Evolutionary conservation across 208 protist species (phyloP).

Genomic region (Trypanosoma mega): DNA sequence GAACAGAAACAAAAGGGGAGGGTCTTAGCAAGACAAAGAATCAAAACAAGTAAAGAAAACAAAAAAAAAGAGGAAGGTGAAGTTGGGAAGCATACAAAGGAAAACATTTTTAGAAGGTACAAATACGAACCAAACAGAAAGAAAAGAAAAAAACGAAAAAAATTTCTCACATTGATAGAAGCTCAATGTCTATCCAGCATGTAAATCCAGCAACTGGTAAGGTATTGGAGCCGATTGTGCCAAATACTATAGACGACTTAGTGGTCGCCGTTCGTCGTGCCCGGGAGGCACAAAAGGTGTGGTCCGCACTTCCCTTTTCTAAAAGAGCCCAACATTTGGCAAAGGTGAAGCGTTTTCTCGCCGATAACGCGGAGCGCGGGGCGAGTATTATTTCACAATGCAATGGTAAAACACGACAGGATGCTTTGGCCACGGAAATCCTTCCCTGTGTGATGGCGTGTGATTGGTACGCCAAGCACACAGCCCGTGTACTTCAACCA

Average conservation of each 20-base stretch:
- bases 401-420: slow-evolving; percentile 69
- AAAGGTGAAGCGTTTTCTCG: slow-evolving; percentile 63
- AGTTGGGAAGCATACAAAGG: too few relatives aligned
- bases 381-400: slow-evolving; percentile 47
- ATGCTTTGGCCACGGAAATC: slow-evolving; percentile 76
- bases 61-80: too few relatives aligned
- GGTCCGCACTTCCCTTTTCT: slow-evolving; percentile 50
- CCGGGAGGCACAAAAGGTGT: slow-evolving; percentile 55
- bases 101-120: too few relatives aligned
- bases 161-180: slow-evolving; percentile 21
- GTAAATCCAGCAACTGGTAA: slow-evolving; percentile 71
- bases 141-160: slow-evolving; percentile 23
- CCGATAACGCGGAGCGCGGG: slow-evolving; percentile 53
- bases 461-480: slow-evolving; percentile 79
- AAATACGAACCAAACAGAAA: too few relatives aligned
- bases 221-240: slow-evolving; percentile 27
- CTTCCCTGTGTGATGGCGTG: slow-evolving; percentile 57
- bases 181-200: slow-evolving; percentile 32
- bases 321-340: slow-evolving; percentile 45
- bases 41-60: too few relatives aligned
- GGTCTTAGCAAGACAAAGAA: too few relatives aligned
- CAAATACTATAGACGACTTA: slow-evolving; percentile 32
- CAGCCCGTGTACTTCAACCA: slow-evolving; percentile 40
- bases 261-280: slow-evolving; percentile 33
- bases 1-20: too few relatives aligned